Base-by-base conservation (phyloP, 164 flowering plant species). In the Litsea cubeba region DNA sequence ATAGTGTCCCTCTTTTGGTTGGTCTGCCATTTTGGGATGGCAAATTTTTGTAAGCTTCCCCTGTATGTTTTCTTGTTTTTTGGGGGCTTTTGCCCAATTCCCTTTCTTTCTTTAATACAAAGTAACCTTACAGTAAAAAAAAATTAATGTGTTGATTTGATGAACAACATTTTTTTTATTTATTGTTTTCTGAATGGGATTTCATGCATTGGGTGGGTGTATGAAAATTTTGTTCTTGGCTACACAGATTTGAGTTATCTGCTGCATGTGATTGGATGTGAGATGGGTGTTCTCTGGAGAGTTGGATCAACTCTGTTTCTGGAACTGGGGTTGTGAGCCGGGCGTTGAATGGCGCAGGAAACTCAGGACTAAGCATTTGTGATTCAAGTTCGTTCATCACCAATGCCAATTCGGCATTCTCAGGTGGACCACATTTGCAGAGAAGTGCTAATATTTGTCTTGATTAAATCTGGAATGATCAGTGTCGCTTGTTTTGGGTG, bases 381-480 rank as follows among this genome's bases (percentile, higher is more conserved):
- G 30, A 5, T 24, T 24, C 35, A 0, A 92, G 97, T 81, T 95
- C 99, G 15, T 79, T 93, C 81, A 98, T 93, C 25, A 92, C 99
- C 58, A 97, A 93, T 87, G 98, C 98, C 10, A 95, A 93, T 75
- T 95, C 99, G 5, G 90, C 89, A 3, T 85, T 90, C 70, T 93
- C 98, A 12, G 98, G 98, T n/a, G 99, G 95, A 28, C 93, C 97
- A 40, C 91, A 85, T 77, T 79, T 94, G 79, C 99, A 96, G 85
- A 89, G 98, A 87, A 94, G 95, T 85, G 91, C 95, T 1, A 96
- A 97, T 84, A 82, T 91, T 62, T 24, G 28, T 26, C 28, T 26
- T 26, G 28, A 26, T 26, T 26, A 26, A 26, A 26, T 26, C 28
- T 26, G 28, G 2, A 26, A 26, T 26, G 28, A 26, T 26, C 28